Conservation (phyloP, 129 eudicot species). For the Deinandra increscens region DNA sequence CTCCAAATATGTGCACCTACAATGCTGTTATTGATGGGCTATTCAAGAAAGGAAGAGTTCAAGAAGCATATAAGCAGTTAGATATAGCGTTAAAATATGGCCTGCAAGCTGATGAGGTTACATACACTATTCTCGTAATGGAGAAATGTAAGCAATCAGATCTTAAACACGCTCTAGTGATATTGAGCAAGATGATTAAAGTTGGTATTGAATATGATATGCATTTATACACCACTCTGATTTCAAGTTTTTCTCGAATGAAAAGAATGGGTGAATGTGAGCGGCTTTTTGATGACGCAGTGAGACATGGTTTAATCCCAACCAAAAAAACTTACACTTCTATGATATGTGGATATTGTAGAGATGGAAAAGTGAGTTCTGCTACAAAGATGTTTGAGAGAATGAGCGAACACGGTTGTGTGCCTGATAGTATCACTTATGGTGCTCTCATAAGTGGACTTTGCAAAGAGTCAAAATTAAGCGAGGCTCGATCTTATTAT, state of each 20-base stretch:
- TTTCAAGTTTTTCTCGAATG: slow-evolving; percentile 52
- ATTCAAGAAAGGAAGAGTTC: slow-evolving; percentile 56
- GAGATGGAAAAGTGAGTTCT: slow-evolving; percentile 42
- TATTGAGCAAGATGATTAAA: slow-evolving; percentile 58
- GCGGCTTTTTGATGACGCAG: slow-evolving; percentile 53
- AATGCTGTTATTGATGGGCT: slow-evolving; percentile 61
- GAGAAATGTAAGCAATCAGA: slow-evolving; percentile 56
- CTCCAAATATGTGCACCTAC: slow-evolving; percentile 65
- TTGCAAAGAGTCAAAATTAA: slow-evolving; percentile 63
- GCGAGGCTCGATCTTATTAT: slow-evolving; percentile 59
- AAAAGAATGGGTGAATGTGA: slow-evolving; percentile 61
- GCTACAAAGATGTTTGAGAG: slow-evolving; percentile 49
- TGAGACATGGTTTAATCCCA: slow-evolving; percentile 60
- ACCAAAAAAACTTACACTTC: slow-evolving; percentile 80
- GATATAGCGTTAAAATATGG: slow-evolving; percentile 34
- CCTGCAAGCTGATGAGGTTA: slow-evolving; percentile 62
- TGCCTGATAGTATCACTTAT: slow-evolving; percentile 78
- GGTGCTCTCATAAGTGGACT: slow-evolving; percentile 89
- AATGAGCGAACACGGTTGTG: slow-evolving; percentile 72
- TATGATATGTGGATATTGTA: slow-evolving; percentile 79
- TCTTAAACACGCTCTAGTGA: slow-evolving; percentile 45
- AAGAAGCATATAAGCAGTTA: slow-evolving; percentile 65
- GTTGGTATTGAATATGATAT: slow-evolving; percentile 60
- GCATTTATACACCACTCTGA: slow-evolving; percentile 63
- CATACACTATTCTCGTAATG: slow-evolving; percentile 69